Evolutionary conservation across 2,329 filamentous ascomycete genomes (phyloP), one percentile per base, ranked within the genome.

Genomic region (Diplodia seriata): DNA sequence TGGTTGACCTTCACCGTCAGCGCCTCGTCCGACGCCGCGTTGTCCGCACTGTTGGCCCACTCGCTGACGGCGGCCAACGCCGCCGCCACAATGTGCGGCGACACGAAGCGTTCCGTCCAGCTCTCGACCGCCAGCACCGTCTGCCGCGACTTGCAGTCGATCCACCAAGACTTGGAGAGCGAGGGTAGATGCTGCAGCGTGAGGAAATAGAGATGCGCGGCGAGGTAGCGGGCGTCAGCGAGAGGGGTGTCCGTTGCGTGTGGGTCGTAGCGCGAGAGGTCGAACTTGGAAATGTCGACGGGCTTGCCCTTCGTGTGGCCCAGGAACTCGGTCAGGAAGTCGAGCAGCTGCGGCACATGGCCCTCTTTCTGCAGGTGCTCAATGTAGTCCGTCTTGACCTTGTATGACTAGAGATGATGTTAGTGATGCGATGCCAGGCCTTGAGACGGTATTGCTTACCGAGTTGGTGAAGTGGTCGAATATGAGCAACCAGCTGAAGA

Each of bases 401-500:
- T 92, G 77, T 91, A 90, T 0, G 94, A 92, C 83, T 85, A 15
- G 18, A 57, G 11, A 65, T 14, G 14, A 6, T 40, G 64, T 81
- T 70, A 80, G 76, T 69, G 67, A 55, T 23, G 26, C 47, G 7
- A 18, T 36, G 15, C n/a, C 23, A 50, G 9, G n/a, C 56, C 55
- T 26, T 12, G 59, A 6, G 14, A 7, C 20, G 18, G 20, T 12
- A 43, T 68, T 23, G 70, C 79, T 74, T 81, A 85, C 84, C 14
- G 93, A 89, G 23, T 89, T 87, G 20, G 84, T 83, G 75, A 94
- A 96, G 54, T 94, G 90, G 72, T 97, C 93, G 75, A 97, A 98
- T 0, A 97, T 85, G 1, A 98, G 84, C 70, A 92, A 87, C 95
- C 95, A 99, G 12, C 92, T 91, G 33, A 97, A 83, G 2, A 99